These are phyloP conservation scores for Pueraria montana DNA, from an alignment of 306 rosid genomes.

Conservation along the genomic window DNA sequence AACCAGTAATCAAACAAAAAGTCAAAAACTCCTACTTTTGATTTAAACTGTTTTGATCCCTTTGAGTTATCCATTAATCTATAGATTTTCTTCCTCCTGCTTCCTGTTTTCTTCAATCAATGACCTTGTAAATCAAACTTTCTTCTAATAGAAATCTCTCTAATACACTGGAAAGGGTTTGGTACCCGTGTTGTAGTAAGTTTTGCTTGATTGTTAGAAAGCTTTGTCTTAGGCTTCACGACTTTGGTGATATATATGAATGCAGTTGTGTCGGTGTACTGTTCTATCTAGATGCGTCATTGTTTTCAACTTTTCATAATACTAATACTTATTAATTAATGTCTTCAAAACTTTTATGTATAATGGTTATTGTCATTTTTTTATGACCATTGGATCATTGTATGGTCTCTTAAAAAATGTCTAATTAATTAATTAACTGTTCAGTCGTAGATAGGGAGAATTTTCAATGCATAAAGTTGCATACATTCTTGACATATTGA, in stretches of 20 bases:
- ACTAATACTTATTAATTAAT: not conserved
- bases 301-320: not conserved
- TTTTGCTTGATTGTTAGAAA: slow-evolving; percentile 7
- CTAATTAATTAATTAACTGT: not conserved
- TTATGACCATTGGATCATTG: not conserved
- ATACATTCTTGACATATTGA: not conserved
- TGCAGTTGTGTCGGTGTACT: slow-evolving; percentile 19
- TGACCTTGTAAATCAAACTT: not conserved
- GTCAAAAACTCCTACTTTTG: not conserved
- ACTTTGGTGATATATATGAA: not conserved
- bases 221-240: slow-evolving; percentile 12
- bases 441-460: not conserved
- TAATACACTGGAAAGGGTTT: not conserved
- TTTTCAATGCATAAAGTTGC: not conserved
- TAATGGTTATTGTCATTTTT: not conserved
- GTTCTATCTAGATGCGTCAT: slow-evolving; percentile 29
- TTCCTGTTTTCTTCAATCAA: not conserved
- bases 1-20: not conserved
- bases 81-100: not conserved
- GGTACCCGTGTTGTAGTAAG: not conserved
- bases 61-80: not conserved
- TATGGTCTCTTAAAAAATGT: not conserved
- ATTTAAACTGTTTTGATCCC: not conserved
- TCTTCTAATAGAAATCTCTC: not conserved
- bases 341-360: not conserved